Base-by-base conservation (phyloP, 2,329 filamentous ascomycete genomes). In the Mycosphaerella sp. region DNA sequence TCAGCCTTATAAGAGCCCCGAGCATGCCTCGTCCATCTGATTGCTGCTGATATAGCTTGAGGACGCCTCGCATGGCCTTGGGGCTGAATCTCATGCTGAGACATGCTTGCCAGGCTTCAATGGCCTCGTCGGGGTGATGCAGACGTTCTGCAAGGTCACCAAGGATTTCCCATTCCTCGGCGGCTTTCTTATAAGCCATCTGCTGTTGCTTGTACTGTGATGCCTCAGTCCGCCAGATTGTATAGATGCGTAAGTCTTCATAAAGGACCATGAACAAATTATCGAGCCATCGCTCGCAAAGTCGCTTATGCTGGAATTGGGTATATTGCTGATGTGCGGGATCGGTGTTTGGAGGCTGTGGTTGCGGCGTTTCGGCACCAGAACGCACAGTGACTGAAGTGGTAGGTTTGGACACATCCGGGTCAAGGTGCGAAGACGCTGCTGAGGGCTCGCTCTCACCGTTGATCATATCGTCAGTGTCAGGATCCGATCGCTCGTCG, bases 231-330 rank as follows among this genome's bases (percentile, higher is more conserved):
- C 93, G 85, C 93, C 93, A 98, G 69, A 98, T 98, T 10, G 93
- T 98, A 75, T 98, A 98, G 41, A 98, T 91, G 44, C 93, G 87
- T 14, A 98, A 79, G 65, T 98, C 93, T 70, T 98, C 93, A 68
- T 98, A 98, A 2, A 98, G 79, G 0, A 97, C 93, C 93, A 98
- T 98, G 74, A 98, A 98, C 17, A 98, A 79, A 64, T 95, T 97
- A 71, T 98, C 93, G 2, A 98, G 79, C 93, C 93, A 98, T 61
- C 93, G 84, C 71, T 98, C 93, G 65, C 93, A 98, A 1, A 98
- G 80, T 0, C 93, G 85, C 74, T 98, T 98, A 71, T 96, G 95
- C 68, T 94, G 93, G 66, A 98, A 89, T 62, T 91, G 87, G 6
- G 89, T 90, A 61, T 95, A 86, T 59, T 87, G 79, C 50, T 85